Percentiles rank a stretch among this genome's conserved stretches.
phyloP scores from a whole-genome alignment of 352 stramenopile species.

The Globisporangium splendens region DNA sequence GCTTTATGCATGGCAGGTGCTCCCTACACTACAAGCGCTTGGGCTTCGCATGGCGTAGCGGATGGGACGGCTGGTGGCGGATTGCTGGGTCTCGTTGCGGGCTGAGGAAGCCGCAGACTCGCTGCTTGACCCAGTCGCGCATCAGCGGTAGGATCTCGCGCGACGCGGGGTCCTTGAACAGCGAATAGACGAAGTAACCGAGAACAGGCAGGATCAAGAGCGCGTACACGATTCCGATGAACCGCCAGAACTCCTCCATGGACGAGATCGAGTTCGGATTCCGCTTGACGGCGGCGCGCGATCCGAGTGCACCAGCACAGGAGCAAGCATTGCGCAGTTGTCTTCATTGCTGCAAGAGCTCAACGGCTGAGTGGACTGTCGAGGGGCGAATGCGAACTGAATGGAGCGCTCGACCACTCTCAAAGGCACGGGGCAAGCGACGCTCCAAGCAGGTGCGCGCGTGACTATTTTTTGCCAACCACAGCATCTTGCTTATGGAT shows the following conservation, averaged over 20 bases:
- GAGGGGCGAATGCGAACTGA: not conserved
- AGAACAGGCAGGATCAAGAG: constrained; percentile 36
- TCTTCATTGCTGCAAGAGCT: not conserved
- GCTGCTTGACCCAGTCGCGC: constrained; percentile 24
- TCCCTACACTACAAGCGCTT: not conserved
- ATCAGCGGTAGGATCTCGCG: constrained; percentile 25
- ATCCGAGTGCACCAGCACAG: not conserved
- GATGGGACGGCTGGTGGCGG: not conserved
- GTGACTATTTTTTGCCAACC: no score
- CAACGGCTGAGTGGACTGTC: not conserved
- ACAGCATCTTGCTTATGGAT: no score
- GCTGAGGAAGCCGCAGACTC: constrained; percentile 24
- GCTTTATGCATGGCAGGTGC: not conserved
- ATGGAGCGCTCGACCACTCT: not conserved
- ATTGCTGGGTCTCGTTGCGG: constrained; percentile 3
- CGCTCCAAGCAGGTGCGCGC: constrained; percentile 1
- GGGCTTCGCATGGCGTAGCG: not conserved
- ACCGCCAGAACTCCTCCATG: constrained; percentile 41
- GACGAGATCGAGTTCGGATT: constrained; percentile 26
- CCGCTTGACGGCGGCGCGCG: constrained; percentile 1
- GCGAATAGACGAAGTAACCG: constrained; percentile 24
- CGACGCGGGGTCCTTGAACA: constrained; percentile 23
- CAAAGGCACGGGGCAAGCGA: not conserved
- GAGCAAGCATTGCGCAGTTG: not conserved
- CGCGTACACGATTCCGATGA: constrained; percentile 32